Base-by-base conservation (phyloP, 208 protist genomes). In the Polymyxa betae region DNA sequence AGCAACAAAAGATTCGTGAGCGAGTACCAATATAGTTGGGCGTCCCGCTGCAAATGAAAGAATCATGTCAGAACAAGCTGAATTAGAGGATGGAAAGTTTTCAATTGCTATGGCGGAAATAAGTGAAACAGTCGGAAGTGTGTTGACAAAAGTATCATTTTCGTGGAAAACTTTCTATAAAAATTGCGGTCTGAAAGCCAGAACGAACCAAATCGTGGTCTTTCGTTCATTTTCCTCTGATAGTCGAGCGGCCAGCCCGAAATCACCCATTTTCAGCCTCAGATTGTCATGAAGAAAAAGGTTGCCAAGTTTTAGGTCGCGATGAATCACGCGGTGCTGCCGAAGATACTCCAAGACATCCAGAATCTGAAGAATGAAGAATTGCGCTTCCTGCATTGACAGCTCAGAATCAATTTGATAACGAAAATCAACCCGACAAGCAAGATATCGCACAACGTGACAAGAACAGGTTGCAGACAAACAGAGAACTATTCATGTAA, bases 251-350 rank as follows among this genome's bases (percentile, higher is more conserved):
- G 97, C 96, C 0, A 98, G 95, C 32, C 97, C 97, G 93, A 98
- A 98, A 93, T 98, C 97, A 38, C 96, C 97, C 90, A 98, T 95
- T 91, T 98, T 98, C 20, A 98, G 93, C 88, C 96, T 94, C 45
- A 93, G 89, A 88, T 93, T 91, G 45, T 82, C 92, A 92, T 97
- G 96, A 46, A 98, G 94, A 94, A 98, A 97, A 45, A 98, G 95
- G 93, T 98, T 98, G 43, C 96, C 97, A 29, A 98, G 95, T 93
- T 99, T 99, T 40, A 99, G 91, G 93, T 99, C 97, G 38, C 98
- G 94, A 90, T 99, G 98, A 91, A 99, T 99, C 38, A 99, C 94
- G 82, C 94, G 94, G 29, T 97, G 87, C 43, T 94, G 90, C 92
- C 99, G 97, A 95, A 99, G 96, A 93, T 98, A 98, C 88, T 96